These are phyloP conservation scores for Mycena venus DNA, from an alignment of 768 basidiomycete species.

Conservation along the genomic window DNA sequence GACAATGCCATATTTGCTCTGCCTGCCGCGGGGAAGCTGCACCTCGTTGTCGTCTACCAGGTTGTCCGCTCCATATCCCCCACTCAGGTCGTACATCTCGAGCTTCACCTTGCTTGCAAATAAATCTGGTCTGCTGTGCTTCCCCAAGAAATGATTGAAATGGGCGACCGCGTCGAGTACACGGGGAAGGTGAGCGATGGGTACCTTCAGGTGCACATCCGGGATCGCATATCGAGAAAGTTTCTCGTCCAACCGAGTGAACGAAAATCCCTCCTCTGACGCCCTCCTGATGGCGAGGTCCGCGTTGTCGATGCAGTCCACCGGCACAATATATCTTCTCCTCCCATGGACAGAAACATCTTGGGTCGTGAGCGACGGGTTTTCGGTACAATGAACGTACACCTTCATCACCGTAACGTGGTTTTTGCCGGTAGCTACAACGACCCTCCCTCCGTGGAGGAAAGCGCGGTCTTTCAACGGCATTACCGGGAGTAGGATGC, in stretches of 20 bases:
- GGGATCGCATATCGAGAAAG: background rate
- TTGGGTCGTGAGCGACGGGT: background rate
- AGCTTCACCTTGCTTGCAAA: constrained; percentile 12
- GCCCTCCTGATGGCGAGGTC: constrained; percentile 12
- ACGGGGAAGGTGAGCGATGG: background rate
- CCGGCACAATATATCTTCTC: background rate
- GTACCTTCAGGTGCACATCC: background rate
- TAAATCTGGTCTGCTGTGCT: background rate
- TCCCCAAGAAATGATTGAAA: constrained; percentile 26
- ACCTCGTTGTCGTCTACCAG: constrained; percentile 12
- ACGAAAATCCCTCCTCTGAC: background rate
- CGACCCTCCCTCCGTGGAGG: background rate
- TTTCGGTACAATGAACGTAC: background rate
- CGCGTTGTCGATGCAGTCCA: constrained; percentile 1
- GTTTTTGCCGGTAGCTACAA: constrained; percentile 22
- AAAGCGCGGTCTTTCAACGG: background rate
- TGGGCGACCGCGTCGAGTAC: constrained; percentile 21
- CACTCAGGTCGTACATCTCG: constrained; percentile 19
- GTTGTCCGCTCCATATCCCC: constrained; percentile 13
- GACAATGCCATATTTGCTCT: constrained; percentile 24
- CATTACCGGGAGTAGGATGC: background rate
- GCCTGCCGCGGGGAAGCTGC: background rate
- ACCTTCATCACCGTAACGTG: constrained; percentile 25
- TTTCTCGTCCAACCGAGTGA: constrained; percentile 15
- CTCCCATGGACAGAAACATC: constrained; percentile 1